These are phyloP conservation scores for Ascochyta rabiei DNA, from an alignment of 2,329 filamentous ascomycete genomes.

Conservation along the genomic window DNA sequence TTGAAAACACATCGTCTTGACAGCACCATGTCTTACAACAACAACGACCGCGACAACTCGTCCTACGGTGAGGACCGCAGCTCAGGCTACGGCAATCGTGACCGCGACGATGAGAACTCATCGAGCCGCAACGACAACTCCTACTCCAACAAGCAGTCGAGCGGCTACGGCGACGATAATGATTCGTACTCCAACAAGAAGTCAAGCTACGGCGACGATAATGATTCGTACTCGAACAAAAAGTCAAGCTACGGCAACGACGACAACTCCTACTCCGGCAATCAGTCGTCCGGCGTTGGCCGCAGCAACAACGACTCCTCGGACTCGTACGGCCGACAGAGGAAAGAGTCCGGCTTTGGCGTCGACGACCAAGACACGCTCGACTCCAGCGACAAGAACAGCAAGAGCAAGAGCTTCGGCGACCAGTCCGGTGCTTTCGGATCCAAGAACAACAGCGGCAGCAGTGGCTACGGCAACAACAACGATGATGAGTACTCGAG, in stretches of 20 bases:
- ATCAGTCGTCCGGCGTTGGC: slow-evolving; percentile 1
- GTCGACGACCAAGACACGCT: slow-evolving; percentile 8
- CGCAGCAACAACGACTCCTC: slow-evolving; percentile 7
- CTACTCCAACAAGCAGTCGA: slow-evolving; percentile 7
- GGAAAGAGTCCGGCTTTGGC: slow-evolving; percentile 9
- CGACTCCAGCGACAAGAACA: slow-evolving; percentile 9
- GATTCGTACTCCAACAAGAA: slow-evolving; percentile 9
- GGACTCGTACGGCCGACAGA: slow-evolving; percentile 1
- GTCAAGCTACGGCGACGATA: slow-evolving; percentile 6
- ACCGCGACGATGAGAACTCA: slow-evolving; percentile 22
- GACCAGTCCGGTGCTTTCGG: slow-evolving; percentile 13
- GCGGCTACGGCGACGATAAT: slow-evolving; percentile 5
- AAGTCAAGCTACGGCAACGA: slow-evolving; percentile 9
- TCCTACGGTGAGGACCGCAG: slow-evolving; percentile 24
- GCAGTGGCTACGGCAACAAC: background rate
- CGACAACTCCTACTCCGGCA: slow-evolving; percentile 1
- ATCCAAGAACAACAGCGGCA: slow-evolving; percentile 7
- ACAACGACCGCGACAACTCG: slow-evolving; percentile 28
- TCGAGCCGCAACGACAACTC: slow-evolving; percentile 22
- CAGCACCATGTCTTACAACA: slow-evolving; percentile 36
- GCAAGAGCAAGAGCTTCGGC: slow-evolving; percentile 6
- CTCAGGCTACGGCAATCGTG: slow-evolving; percentile 22
- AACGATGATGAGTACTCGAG: slow-evolving; percentile 4
- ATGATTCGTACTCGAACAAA: slow-evolving; percentile 8
- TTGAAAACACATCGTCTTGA: background rate